phyloP scores from a whole-genome alignment of 371 early-diverging fungal species.

The Dichotomocladium elegans region DNA sequence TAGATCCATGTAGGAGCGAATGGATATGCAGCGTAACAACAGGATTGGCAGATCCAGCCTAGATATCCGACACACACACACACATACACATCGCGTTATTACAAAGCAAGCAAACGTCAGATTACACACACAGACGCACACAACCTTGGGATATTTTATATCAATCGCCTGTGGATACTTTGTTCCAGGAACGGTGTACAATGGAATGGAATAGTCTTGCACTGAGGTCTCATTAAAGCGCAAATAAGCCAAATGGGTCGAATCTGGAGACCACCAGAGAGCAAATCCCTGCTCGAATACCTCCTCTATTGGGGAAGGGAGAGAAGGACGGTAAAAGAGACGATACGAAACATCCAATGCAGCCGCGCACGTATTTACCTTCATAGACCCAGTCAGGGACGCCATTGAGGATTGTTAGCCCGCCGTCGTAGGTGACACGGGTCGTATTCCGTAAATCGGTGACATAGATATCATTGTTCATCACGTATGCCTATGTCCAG shows the following conservation, averaged over 20 bases:
- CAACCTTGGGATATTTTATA: conserved; percentile 85
- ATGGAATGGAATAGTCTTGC: conserved; percentile 69
- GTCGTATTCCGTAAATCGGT: conserved; percentile 61
- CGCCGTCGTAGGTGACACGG: conserved; percentile 85
- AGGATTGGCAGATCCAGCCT: conserved; percentile 85
- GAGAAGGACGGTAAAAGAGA: not conserved
- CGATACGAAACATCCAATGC: too few species aligned
- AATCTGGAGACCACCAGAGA: conserved; percentile 92
- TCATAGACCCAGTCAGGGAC: conserved; percentile 98
- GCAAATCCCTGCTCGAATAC: conserved; percentile 69
- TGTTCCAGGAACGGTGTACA: conserved; percentile 53
- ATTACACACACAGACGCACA: not conserved
- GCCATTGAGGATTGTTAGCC: conserved; percentile 84
- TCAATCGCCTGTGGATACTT: conserved; percentile 70
- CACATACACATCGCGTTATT: too few species aligned
- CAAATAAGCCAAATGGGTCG: conserved; percentile 74
- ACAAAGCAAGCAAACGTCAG: not conserved
- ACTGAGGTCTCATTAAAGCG: conserved; percentile 85
- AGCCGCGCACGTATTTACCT: too few species aligned
- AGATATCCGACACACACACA: not conserved
- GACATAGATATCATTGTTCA: conserved; percentile 84
- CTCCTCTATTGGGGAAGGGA: conserved; percentile 58
- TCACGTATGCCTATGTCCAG: conserved; percentile 64
- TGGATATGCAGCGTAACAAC: conserved; percentile 71
- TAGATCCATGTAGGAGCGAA: conserved; percentile 23